Conservation (phyloP, 768 basidiomycete genomes). For the Hygrocybe punicea region DNA sequence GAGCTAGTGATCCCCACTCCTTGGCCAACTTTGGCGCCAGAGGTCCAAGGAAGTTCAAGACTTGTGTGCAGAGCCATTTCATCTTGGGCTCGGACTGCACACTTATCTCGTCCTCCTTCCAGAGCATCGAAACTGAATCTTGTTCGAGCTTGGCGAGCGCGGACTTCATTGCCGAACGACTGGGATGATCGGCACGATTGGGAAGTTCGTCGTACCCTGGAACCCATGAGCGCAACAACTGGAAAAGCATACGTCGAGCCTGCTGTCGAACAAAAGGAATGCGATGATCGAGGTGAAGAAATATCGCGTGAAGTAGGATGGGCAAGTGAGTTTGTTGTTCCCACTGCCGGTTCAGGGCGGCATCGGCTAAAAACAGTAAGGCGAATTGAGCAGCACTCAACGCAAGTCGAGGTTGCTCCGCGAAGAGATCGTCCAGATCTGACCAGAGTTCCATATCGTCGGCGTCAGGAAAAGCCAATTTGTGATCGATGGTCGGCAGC, state of each 20-base stretch:
- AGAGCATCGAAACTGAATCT: constrained; percentile 55
- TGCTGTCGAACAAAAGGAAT: constrained; percentile 63
- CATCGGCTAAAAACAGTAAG: constrained; percentile 76
- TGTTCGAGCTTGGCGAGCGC: constrained; percentile 54
- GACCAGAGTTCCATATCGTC: constrained; percentile 76
- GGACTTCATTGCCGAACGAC: constrained; percentile 48
- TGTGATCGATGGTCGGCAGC: constrained; percentile 74
- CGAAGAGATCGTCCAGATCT: constrained; percentile 73
- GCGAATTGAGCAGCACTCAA: constrained; percentile 87
- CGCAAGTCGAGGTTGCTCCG: constrained; percentile 62
- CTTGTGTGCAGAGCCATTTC: constrained; percentile 59
- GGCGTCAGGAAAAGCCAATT: constrained; percentile 56
- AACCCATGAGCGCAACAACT: constrained; percentile 76
- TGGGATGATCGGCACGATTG: constrained; percentile 51
- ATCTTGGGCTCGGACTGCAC: constrained; percentile 62
- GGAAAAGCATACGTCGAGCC: constrained; percentile 79
- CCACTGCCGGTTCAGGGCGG: constrained; percentile 74
- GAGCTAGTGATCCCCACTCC: constrained; percentile 74
- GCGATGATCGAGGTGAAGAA: constrained; percentile 81
- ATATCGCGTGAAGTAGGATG: constrained; percentile 70
- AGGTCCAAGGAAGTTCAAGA: constrained; percentile 66
- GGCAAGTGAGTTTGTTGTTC: constrained; percentile 68
- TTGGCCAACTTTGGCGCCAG: constrained; percentile 66
- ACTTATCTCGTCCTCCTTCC: constrained; percentile 67
- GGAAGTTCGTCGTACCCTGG: constrained; percentile 72